Conservation (phyloP, 2,329 filamentous ascomycete species). For the Ophiostoma pallidulum region DNA sequence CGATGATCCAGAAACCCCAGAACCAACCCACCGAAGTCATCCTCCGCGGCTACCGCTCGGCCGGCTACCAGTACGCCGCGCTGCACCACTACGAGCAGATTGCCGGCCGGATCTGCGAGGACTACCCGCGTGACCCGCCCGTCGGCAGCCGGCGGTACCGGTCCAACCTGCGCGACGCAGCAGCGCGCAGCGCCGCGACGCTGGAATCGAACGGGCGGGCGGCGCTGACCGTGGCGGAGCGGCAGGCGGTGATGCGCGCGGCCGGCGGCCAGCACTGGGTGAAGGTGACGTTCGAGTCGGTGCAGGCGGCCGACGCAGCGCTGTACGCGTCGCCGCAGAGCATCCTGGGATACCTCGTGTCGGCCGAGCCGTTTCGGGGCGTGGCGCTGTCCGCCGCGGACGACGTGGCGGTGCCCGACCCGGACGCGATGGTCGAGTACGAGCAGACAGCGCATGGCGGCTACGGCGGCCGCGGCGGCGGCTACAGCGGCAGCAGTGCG, state of each 20-base stretch:
- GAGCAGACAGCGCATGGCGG: slow-evolving; percentile 11
- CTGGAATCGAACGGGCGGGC: slow-evolving; percentile 35
- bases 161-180: slow-evolving; percentile 62
- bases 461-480: slow-evolving; percentile 27
- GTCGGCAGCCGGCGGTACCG: slow-evolving; percentile 61
- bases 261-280: slow-evolving; percentile 88
- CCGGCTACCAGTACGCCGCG: slow-evolving; percentile 68
- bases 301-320: slow-evolving; percentile 60
- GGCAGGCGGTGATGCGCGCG: slow-evolving; percentile 61
- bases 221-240: slow-evolving; percentile 60
- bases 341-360: slow-evolving; percentile 60
- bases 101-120: slow-evolving; percentile 80
- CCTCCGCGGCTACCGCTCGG: slow-evolving; percentile 66
- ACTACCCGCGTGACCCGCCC: slow-evolving; percentile 82
- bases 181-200: slow-evolving; percentile 39
- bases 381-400: slow-evolving; percentile 46
- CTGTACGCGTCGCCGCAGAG: slow-evolving; percentile 61
- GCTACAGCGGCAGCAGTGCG: slow-evolving; percentile 7
- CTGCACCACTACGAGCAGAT: slow-evolving; percentile 82
- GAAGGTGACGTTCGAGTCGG: slow-evolving; percentile 71
- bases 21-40: slow-evolving; percentile 60
- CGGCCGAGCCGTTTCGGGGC: slow-evolving; percentile 60
- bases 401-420: slow-evolving; percentile 54
- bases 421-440: slow-evolving; percentile 24
- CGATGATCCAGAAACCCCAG: slow-evolving; percentile 22